Evolutionary conservation across 257 asterid species (phyloP), one percentile per base, ranked within the genome.

Genomic region (Osmanthus fragrans): DNA sequence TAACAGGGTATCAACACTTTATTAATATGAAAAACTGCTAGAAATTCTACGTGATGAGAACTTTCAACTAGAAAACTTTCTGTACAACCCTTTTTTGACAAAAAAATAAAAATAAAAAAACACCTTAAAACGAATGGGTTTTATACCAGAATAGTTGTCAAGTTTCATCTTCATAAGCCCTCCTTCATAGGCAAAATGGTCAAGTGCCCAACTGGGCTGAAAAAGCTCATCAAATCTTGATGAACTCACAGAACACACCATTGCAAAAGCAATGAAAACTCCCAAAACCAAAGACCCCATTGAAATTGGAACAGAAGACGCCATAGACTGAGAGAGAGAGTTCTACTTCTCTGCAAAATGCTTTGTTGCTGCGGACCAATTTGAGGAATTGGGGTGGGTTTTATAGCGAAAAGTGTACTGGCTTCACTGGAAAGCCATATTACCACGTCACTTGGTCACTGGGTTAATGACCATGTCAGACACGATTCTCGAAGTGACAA

Each of bases 161-260:
- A 94, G 89, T 80, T 90, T 94, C 98, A 94, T 92, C 49, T 79
- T 81, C 7, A 94, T 82, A 47, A 89, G 82, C 36, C 89, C 97
- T n/a, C 96, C 96, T 10, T 92, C 87, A 60, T 85, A 80, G 6
- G 80, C 45, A 76, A 94, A 85, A 85, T 94, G 97, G 67, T 94
- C 98, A 7, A 72, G 2, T 0, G 97, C 91, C 96, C 96, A 94
- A 34, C 80, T 85, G 4, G 97, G 96, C 81, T 89, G 87, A 75
- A 80, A 94, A 4, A 94, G 93, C 5, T 89, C 84, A 54, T 85
- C 92, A 72, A 94, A 94, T 68, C 67, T 90, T 1, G 92, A 68
- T 3, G 96, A 73, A 37, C 84, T 70, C 21, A 66, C 88, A 45
- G 75, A 75, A 4, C 87, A 84, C 74, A 63, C 78, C 81, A 87